phyloP scores from a whole-genome alignment of 352 stramenopile species.

The Phytopythium aichiense region DNA sequence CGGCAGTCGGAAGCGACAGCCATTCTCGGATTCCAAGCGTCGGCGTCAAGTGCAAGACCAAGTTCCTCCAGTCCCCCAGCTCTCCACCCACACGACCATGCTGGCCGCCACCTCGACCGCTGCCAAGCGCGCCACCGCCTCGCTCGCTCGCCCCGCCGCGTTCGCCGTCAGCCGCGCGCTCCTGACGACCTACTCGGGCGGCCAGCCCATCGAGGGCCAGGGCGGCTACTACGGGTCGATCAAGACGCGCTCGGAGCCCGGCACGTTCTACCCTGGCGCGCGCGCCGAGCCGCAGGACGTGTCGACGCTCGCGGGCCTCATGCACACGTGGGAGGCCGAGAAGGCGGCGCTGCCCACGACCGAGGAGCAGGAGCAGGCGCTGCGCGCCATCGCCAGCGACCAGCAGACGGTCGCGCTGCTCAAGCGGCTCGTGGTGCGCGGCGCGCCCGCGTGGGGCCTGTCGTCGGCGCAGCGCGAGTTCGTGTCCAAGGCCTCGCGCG shows the following conservation, averaged over 20 bases:
- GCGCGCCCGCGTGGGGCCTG: conserved; percentile 70
- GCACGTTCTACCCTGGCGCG: conserved; percentile 54
- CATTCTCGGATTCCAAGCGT: conserved; percentile 8
- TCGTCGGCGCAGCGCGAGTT: conserved; percentile 72
- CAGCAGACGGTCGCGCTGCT: conserved; percentile 41
- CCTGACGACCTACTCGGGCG: conserved; percentile 84
- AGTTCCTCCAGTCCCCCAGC: not conserved
- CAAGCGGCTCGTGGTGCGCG: conserved; percentile 63
- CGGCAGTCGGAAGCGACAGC: not conserved
- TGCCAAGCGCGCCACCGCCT: not conserved
- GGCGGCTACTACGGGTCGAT: conserved; percentile 89
- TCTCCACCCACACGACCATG: not conserved
- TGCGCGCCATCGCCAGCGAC: conserved; percentile 32
- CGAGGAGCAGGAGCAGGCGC: conserved; percentile 38
- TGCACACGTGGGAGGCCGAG: conserved; percentile 49
- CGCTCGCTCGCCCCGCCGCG: not conserved
- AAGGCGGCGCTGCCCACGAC: conserved; percentile 23
- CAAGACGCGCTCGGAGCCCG: conserved; percentile 69
- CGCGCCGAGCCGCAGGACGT: conserved; percentile 64
- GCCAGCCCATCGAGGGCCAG: conserved; percentile 85
- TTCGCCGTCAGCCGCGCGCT: not conserved
- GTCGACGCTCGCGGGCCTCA: conserved; percentile 49
- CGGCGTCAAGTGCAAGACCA: not conserved
- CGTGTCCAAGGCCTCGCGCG: conserved; percentile 42
- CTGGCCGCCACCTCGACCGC: not conserved